Base-by-base conservation (phyloP, 257 asterid genomes). In the Eucommia ulmoides region DNA sequence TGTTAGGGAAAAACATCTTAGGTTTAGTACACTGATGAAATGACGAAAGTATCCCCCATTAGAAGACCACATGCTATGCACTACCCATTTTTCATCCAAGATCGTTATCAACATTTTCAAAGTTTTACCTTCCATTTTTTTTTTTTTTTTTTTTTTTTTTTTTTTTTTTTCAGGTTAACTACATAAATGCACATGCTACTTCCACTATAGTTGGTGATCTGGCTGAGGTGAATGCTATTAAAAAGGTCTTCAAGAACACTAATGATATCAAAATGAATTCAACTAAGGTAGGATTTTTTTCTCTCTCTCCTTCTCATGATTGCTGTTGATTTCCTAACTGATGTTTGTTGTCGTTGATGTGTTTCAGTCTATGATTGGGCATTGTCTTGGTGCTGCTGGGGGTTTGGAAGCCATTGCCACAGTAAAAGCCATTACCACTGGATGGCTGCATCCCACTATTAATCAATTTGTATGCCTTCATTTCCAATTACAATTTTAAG, bases 381-480 rank as follows among this genome's bases (percentile, higher is more conserved):
- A 87, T 54, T 87, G 94, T 65, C 87, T 87, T 24, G 97, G 94
- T 53, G 97, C 94, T 63, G 93, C 97, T 51, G 97, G 97, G 67
- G 97, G 97, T 50, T 67, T 88, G 62, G 97, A 88, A 73, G 95
- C 97, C 61, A 88, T 88, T 33, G 97, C 97, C 35, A 63, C 95
- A 23, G 69, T 88, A 44, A 83, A 83, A 73, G 93, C 97, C 59
- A 70, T 79, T 49, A 88, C 86, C 42, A 81, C 91, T 1, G 97
- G 97, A 65, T 87, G 97, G 97, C 72, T 87, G 55, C 97, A 87
- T 73, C 94, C 97, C 44, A 67, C 91, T 52, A 81, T 87, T 12
- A 87, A 87, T 54, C 97, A 87, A 69, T 81, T 78, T 44, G 93
- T 87, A 67, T 52, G 83, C 70, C 12, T 29, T 51, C 51, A 21